Base-by-base conservation (phyloP, 331 rosid species). In the Dryas integrifolia region DNA sequence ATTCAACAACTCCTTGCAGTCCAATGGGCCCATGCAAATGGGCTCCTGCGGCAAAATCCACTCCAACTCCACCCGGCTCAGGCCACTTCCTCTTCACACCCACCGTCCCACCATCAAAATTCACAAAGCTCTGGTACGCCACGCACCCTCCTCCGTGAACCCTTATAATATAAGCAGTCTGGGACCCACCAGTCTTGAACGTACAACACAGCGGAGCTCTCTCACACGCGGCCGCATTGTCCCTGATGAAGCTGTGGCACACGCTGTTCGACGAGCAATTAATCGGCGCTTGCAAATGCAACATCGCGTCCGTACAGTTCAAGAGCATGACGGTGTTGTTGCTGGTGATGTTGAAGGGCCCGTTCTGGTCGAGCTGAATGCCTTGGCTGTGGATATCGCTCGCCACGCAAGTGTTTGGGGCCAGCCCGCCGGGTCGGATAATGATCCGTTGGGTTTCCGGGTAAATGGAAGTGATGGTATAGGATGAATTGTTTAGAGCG, bases 21-120 rank as follows among this genome's bases (percentile, higher is more conserved):
- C 75, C 75, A 43, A 11, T 2, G 7, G 45, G 10, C 4, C 16
- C 43, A 55, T 56, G 49, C 79, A 66, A 45, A 21, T 58, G 16
- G 73, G 79, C 50, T 66, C 73, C 3, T 6, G 43, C 10, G 67
- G 73, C 43, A 66, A 67, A n/a, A n/a, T 41, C 73, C 79, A 75
- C 67, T 65, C 79, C 40, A 75, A 5, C 79, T 75, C 79, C 67
- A 75, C 48, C 30, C 70, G 79, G 72, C 58, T 66, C 65, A 6
- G 72, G 66, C 73, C 79, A 66, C 67, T 6, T 66, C 30, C 4
- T 53, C 56, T 24, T 16, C 58, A 26, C 18, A 5, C 72, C 53
- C 24, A 4, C 16, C 11, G 4, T 5, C 6, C 56, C 6, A 11
- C 41, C 49, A 51, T 30, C 73, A 10, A 53, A 58, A 16, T 53